Evolutionary conservation across 495 filamentous ascomycete genomes (phyloP).

Genomic region (Daldinia bambusicola): DNA sequence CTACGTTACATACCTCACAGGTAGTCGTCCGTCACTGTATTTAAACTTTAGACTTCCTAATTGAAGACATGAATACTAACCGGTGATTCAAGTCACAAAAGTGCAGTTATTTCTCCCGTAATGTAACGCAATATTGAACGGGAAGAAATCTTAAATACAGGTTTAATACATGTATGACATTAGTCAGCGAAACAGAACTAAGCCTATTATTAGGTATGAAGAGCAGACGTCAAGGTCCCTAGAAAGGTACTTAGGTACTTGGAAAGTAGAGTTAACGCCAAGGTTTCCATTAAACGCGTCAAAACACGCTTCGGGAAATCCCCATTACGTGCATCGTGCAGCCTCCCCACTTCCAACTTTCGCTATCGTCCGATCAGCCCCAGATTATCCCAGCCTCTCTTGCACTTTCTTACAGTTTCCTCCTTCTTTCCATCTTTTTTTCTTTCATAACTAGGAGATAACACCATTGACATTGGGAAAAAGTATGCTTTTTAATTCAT

Average conservation of each 20-base stretch:
- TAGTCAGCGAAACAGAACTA: background rate
- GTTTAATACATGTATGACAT: no score
- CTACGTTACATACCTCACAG: no score
- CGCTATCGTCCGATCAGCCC: constrained; percentile 31
- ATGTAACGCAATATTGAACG: no score
- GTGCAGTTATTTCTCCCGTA: no score
- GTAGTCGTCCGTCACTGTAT: no score
- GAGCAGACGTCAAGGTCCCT: background rate
- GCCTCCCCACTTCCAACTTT: constrained; percentile 32
- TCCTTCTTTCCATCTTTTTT: constrained; percentile 8
- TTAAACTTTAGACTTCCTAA: no score
- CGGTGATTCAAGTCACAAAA: no score
- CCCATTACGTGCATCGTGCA: constrained; percentile 35
- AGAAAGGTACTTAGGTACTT: background rate
- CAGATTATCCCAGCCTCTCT: constrained; percentile 25
- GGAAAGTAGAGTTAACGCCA: background rate
- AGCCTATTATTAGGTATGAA: background rate
- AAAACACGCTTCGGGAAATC: constrained; percentile 31
- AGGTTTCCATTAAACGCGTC: constrained; percentile 33
- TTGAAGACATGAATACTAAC: no score
- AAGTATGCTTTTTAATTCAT: constrained; percentile 4
- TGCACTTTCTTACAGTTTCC: background rate
- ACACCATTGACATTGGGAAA: background rate
- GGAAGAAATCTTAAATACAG: no score
- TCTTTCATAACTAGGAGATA: background rate